phyloP scores from a whole-genome alignment of 169 alveolate species.

The Plasmodium malariae region DNA sequence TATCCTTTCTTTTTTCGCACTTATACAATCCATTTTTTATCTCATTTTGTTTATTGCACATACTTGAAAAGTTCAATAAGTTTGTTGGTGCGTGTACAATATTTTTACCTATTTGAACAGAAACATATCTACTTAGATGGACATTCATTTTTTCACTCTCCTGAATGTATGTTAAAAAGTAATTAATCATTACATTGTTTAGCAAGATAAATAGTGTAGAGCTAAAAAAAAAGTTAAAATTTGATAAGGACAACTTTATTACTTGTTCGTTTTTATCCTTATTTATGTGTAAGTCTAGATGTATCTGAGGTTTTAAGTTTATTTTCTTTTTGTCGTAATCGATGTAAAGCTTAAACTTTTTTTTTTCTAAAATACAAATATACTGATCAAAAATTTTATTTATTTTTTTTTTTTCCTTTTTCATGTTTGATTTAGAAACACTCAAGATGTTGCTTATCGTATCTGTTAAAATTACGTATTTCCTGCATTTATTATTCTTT shows the following conservation, averaged over 20 bases:
- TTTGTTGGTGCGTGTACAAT: not conserved
- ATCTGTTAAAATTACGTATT: slow-evolving; percentile 63
- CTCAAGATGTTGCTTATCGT: slow-evolving; percentile 46
- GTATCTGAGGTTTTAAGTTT: slow-evolving; percentile 30
- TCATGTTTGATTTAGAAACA: slow-evolving; percentile 33
- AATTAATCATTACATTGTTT: slow-evolving; percentile 33
- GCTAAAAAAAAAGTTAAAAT: slow-evolving; percentile 62
- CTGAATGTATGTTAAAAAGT: slow-evolving; percentile 46
- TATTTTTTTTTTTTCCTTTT: slow-evolving; percentile 25
- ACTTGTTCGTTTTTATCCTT: slow-evolving; percentile 25
- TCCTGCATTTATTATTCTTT: slow-evolving; percentile 22
- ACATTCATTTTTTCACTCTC: slow-evolving; percentile 40
- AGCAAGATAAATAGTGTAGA: slow-evolving; percentile 62
- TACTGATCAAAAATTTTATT: slow-evolving; percentile 10
- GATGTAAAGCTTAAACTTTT: slow-evolving; percentile 46
- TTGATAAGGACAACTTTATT: slow-evolving; percentile 32
- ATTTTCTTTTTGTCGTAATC: slow-evolving; percentile 29
- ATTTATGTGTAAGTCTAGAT: slow-evolving; percentile 49
- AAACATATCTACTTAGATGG: not conserved
- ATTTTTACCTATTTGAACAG: not conserved
- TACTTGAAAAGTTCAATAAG: too few species aligned
- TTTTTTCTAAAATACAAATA: slow-evolving; percentile 55
- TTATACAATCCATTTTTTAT: not conserved
- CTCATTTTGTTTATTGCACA: not conserved
- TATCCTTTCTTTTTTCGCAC: not conserved